These are phyloP conservation scores for Neonectria ditissima DNA, from an alignment of 2,329 filamentous ascomycete genomes.

Conservation along the genomic window DNA sequence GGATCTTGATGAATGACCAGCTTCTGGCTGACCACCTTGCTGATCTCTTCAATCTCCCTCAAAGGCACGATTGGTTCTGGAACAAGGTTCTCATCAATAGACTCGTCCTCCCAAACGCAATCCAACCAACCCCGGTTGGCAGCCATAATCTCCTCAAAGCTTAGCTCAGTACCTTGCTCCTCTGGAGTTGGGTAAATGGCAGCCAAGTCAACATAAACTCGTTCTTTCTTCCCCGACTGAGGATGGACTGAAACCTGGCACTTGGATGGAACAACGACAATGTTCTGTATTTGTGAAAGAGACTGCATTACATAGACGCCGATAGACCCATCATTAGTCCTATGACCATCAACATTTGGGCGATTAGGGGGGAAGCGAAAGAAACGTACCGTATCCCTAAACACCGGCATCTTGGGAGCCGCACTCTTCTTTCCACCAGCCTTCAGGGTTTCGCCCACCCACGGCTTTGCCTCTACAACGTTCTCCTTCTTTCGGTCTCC, in stretches of 20 bases:
- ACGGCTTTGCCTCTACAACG: conserved; percentile 83
- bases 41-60: conserved; percentile 49
- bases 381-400: conserved; percentile 87
- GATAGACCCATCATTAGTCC: conserved; percentile 83
- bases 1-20: conserved; percentile 44
- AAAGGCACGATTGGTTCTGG: conserved; percentile 42
- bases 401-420: conserved; percentile 85
- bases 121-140: conserved; percentile 77
- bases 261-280: conserved; percentile 75
- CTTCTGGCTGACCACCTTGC: conserved; percentile 41
- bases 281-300: conserved; percentile 71
- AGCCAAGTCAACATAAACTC: conserved; percentile 88
- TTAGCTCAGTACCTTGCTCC: conserved; percentile 79
- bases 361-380: conserved; percentile 52
- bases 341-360: conserved; percentile 87
- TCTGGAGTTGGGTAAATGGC: conserved; percentile 84
- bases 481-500: conserved; percentile 96
- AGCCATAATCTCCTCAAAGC: conserved; percentile 93
- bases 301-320: conserved; percentile 64
- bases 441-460: conserved; percentile 91
- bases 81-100: conserved; percentile 50
- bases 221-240: conserved; percentile 83
- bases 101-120: conserved; percentile 65
- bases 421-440: conserved; percentile 84
- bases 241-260: conserved; percentile 87